A percentile compares a stretch with the other conserved stretches of the same genome.
phyloP scores from a whole-genome alignment of 805 yeast species.

The Spencermartinsiella europaea region DNA sequence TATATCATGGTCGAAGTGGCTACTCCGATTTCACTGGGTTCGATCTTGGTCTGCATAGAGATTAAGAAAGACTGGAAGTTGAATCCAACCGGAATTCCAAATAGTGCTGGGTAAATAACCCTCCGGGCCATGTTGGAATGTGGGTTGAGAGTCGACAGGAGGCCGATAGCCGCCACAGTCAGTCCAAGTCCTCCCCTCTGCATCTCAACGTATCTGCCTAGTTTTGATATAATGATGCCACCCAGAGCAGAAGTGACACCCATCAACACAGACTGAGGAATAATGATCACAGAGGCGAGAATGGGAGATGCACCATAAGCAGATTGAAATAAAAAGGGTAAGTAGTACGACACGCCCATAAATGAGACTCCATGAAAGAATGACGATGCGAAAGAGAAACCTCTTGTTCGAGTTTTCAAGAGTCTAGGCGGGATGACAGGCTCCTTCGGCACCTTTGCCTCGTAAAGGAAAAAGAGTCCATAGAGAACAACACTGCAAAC shows the following conservation, averaged over 20 bases:
- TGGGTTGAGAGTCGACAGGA: slow-evolving; percentile 38
- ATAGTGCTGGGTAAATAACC: slow-evolving; percentile 43
- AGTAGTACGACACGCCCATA: slow-evolving; percentile 42
- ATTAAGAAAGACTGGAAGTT: slow-evolving; percentile 43
- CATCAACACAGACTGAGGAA: slow-evolving; percentile 44
- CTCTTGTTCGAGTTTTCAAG: slow-evolving; percentile 24
- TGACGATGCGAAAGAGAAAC: slow-evolving; percentile 34
- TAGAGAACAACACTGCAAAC: slow-evolving; percentile 39
- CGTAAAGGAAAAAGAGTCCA: slow-evolving; percentile 43
- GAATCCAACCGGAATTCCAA: slow-evolving; percentile 47
- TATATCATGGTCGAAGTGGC: slow-evolving; percentile 44
- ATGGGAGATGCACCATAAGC: slow-evolving; percentile 39
- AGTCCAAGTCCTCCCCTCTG: slow-evolving; percentile 35
- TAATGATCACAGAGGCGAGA: slow-evolving; percentile 37
- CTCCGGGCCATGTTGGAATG: slow-evolving; percentile 35
- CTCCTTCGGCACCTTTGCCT: slow-evolving; percentile 32
- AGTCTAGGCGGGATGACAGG: slow-evolving; percentile 45
- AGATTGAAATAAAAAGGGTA: slow-evolving; percentile 47
- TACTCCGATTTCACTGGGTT: slow-evolving; percentile 44
- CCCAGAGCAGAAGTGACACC: slow-evolving; percentile 39
- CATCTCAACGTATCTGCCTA: slow-evolving; percentile 41
- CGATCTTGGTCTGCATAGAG: slow-evolving; percentile 48
- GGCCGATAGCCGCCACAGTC: slow-evolving; percentile 42
- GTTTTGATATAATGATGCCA: slow-evolving; percentile 42
- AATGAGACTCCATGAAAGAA: slow-evolving; percentile 47